phyloP scores from a whole-genome alignment of 345 rosid species.

The Theobroma cacao region DNA sequence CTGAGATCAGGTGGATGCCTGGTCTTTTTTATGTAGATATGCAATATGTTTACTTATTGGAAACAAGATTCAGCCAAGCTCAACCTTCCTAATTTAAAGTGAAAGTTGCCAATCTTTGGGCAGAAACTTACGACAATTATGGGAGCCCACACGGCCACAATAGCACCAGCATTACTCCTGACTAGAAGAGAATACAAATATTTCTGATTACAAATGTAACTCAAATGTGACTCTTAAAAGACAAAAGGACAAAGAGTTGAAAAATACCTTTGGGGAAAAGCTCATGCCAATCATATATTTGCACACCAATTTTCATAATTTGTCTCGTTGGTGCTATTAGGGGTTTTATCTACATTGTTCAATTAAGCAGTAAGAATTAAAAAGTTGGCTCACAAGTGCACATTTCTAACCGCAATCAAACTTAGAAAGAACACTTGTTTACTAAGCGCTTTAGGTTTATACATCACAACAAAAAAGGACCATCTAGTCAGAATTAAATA shows the following conservation, averaged over 20 bases:
- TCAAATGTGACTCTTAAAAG: constrained; percentile 11
- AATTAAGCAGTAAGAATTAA: not conserved
- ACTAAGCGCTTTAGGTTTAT: not conserved
- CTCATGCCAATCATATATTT: constrained; percentile 82
- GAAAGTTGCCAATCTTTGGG: not conserved
- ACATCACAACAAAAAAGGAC: not conserved
- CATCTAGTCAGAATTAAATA: not conserved
- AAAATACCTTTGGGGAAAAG: constrained; percentile 74
- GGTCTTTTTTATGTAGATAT: not conserved
- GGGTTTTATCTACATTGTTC: constrained; percentile 76
- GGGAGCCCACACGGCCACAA: constrained; percentile 94
- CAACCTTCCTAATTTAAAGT: not conserved
- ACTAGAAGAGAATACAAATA: constrained; percentile 40
- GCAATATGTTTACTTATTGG: not conserved
- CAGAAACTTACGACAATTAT: constrained; percentile 74
- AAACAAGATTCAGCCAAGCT: not conserved
- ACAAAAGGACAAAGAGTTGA: not conserved
- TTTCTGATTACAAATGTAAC: constrained; percentile 11
- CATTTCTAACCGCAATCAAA: not conserved
- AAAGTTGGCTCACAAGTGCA: not conserved
- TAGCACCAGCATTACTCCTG: constrained; percentile 84
- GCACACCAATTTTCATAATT: constrained; percentile 70
- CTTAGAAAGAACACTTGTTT: not conserved
- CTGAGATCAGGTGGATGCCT: not conserved
- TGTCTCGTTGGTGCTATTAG: constrained; percentile 77